Percentiles rank a stretch among this genome's conserved stretches.
These are phyloP conservation scores for Pichia rugopelliculosa DNA, from an alignment of 805 yeast species.

Conservation along the genomic window DNA sequence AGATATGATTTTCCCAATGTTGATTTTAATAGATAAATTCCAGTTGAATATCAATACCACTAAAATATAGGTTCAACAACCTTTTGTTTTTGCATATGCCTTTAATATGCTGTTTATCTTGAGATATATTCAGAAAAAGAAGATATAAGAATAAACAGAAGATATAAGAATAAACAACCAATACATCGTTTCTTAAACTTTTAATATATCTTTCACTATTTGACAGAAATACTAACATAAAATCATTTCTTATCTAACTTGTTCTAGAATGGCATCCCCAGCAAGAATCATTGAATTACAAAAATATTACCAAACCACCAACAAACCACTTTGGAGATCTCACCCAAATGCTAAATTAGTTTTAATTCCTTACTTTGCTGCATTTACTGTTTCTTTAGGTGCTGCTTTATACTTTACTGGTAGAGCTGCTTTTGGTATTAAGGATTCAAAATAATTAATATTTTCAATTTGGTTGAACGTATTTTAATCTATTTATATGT, in stretches of 20 bases:
- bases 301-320: slow-evolving; percentile 49
- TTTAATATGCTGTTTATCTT: no score
- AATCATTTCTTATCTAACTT: not conserved
- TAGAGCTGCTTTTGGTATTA: slow-evolving; percentile 65
- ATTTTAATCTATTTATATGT: no score
- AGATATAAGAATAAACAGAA: no score
- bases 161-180: no score
- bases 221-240: not conserved
- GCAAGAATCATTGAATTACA: slow-evolving; percentile 45
- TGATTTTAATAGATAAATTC: no score
- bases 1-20: not conserved
- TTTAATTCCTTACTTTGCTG: slow-evolving; percentile 73
- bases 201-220: no score
- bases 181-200: no score
- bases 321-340: slow-evolving; percentile 48
- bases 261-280: slow-evolving; percentile 11
- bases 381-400: slow-evolving; percentile 58
- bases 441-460: slow-evolving; percentile 31
- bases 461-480: no score
- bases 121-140: no score
- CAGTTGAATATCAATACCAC: no score
- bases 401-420: slow-evolving; percentile 63
- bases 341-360: slow-evolving; percentile 64
- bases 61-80: no score
- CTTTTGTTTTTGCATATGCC: no score